These are phyloP conservation scores for Lepidium africanum DNA, from an alignment of 345 rosid genomes.

Conservation along the genomic window DNA sequence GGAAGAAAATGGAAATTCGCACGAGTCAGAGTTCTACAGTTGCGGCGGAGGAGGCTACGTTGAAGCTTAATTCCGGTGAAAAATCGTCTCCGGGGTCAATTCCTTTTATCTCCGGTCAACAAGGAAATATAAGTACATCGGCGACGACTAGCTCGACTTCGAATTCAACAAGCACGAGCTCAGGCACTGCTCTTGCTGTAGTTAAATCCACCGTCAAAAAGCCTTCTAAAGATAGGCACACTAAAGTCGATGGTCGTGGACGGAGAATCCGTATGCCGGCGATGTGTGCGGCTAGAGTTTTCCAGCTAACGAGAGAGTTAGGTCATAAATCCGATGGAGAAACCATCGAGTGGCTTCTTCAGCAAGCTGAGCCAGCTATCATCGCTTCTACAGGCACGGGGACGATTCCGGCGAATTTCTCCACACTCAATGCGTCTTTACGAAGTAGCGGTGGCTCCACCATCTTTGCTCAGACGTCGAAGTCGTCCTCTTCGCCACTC, in stretches of 20 bases:
- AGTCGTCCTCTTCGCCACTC: conserved; percentile 48
- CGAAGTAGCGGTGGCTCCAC: conserved; percentile 62
- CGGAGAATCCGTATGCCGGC: conserved; percentile 87
- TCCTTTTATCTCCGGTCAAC: conserved; percentile 40
- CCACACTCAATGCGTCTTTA: conserved; percentile 59
- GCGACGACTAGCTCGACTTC: neutral
- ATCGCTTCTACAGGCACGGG: conserved; percentile 78
- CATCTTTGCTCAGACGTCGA: conserved; percentile 46
- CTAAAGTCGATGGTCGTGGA: conserved; percentile 85
- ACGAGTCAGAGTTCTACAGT: conserved; percentile 14
- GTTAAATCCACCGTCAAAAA: conserved; percentile 40
- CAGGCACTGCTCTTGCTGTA: conserved; percentile 8
- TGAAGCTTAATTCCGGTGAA: conserved; percentile 28
- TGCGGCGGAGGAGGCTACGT: conserved; percentile 16
- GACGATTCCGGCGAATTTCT: conserved; percentile 82
- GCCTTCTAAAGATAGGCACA: conserved; percentile 73
- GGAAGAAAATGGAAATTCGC: conserved; percentile 16
- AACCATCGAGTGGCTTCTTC: conserved; percentile 78
- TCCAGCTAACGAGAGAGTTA: conserved; percentile 66
- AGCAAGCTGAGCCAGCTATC: conserved; percentile 77
- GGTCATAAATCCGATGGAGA: conserved; percentile 85
- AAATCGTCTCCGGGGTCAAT: conserved; percentile 32
- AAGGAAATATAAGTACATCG: neutral
- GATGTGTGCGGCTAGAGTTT: conserved; percentile 75
- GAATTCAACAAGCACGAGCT: conserved; percentile 23